A percentile compares a stretch with the other conserved stretches of the same genome.
phyloP scores from a whole-genome alignment of 495 filamentous ascomycete species.

The Penicillium atrosanguineum region DNA sequence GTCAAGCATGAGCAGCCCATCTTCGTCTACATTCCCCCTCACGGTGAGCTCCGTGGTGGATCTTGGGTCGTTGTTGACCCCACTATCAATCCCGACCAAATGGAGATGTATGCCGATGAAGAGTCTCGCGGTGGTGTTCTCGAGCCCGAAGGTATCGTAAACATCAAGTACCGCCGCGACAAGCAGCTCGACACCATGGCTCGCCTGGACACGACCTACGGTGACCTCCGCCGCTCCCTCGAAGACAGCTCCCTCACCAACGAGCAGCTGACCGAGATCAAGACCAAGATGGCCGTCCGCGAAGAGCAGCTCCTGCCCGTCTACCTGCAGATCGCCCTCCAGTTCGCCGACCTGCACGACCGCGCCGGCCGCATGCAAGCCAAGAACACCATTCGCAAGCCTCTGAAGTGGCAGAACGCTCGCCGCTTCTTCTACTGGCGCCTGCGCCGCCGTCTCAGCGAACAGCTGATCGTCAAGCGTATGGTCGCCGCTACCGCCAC shows the following conservation, averaged over 20 bases:
- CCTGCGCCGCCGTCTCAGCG: constrained; percentile 91
- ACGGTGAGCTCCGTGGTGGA: constrained; percentile 95
- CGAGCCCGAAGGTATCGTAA: constrained; percentile 96
- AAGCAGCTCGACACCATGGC: constrained; percentile 98
- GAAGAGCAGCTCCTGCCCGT: constrained; percentile 88
- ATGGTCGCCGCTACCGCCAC: constrained; percentile 58
- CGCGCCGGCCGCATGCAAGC: constrained; percentile 96
- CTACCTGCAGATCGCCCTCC: constrained; percentile 87
- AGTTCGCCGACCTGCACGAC: constrained; percentile 97
- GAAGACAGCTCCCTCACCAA: constrained; percentile 64
- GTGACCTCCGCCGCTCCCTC: constrained; percentile 72
- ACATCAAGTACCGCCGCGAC: constrained; percentile 97
- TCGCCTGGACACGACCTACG: constrained; percentile 82
- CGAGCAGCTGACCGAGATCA: constrained; percentile 73
- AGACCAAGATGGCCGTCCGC: constrained; percentile 80
- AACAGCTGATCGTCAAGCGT: constrained; percentile 91
- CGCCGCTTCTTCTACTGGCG: constrained; percentile 99
- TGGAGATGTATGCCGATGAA: constrained; percentile 99
- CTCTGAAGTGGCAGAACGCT: constrained; percentile 82
- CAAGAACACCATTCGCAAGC: constrained; percentile 85
- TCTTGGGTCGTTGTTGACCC: constrained; percentile 99
- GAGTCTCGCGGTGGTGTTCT: constrained; percentile 95
- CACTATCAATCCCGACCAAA: constrained; percentile 91
- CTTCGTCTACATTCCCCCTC: constrained; percentile 97
- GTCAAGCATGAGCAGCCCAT: constrained; percentile 98